A percentile compares a stretch with the other conserved stretches of the same genome.
phyloP scores from a whole-genome alignment of 805 yeast genomes.

The Limtongia smithiae region DNA sequence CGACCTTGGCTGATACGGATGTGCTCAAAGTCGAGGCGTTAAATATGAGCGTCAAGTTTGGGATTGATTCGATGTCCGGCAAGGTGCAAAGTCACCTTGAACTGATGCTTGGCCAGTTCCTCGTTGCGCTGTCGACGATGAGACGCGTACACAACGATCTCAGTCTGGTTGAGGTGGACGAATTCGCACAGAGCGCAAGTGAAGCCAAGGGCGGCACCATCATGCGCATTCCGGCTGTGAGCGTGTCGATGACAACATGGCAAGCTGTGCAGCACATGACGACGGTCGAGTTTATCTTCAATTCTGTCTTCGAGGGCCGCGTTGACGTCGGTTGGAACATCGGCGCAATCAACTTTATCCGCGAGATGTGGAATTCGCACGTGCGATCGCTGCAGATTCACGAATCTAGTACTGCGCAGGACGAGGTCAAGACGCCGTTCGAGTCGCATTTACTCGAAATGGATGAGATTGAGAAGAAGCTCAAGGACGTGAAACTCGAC shows the following conservation, averaged over 20 bases:
- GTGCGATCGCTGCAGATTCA: slow-evolving; percentile 67
- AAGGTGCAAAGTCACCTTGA: slow-evolving; percentile 56
- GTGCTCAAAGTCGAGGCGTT: slow-evolving; percentile 51
- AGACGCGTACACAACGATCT: slow-evolving; percentile 48
- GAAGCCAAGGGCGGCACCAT: slow-evolving; percentile 76
- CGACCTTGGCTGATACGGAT: slow-evolving; percentile 71
- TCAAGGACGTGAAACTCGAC: slow-evolving; percentile 46
- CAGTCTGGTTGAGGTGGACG: slow-evolving; percentile 46
- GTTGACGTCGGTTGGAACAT: slow-evolving; percentile 92
- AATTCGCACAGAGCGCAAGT: slow-evolving; percentile 53
- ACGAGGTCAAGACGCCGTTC: slow-evolving; percentile 31
- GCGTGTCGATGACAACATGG: slow-evolving; percentile 70
- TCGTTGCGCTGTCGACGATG: slow-evolving; percentile 62
- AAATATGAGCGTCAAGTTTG: slow-evolving; percentile 34
- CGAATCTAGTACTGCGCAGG: slow-evolving; percentile 40
- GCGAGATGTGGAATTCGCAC: slow-evolving; percentile 91
- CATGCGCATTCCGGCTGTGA: slow-evolving; percentile 71
- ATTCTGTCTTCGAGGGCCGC: slow-evolving; percentile 78
- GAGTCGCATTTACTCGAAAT: slow-evolving; percentile 34
- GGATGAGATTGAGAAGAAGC: slow-evolving; percentile 41
- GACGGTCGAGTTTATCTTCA: slow-evolving; percentile 61
- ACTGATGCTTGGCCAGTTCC: slow-evolving; percentile 58
- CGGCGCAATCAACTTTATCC: slow-evolving; percentile 82
- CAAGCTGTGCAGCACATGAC: slow-evolving; percentile 50
- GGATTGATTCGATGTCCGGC: slow-evolving; percentile 29